Conservation (phyloP, 2,329 filamentous ascomycete species). For the Cadophora malorum region DNA sequence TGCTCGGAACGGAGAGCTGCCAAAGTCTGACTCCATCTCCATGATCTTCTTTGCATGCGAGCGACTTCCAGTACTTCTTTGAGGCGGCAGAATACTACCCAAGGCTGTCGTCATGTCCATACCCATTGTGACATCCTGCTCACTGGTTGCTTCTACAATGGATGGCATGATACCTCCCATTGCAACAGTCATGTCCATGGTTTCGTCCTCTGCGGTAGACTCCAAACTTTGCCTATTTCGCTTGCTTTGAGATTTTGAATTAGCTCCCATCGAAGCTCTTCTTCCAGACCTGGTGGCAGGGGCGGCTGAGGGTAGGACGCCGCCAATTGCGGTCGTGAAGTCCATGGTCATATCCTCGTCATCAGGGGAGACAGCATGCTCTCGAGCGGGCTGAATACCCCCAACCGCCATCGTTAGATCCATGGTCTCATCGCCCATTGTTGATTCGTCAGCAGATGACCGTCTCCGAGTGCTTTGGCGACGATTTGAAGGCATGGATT, state of each 20-base stretch:
- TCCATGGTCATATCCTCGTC: conserved; percentile 83
- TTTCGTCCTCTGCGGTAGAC: conserved; percentile 42
- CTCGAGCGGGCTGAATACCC: conserved; percentile 52
- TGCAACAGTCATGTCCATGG: conserved; percentile 59
- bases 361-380: conserved; percentile 48
- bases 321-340: conserved; percentile 70
- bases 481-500: conserved; percentile 42
- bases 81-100: conserved; percentile 58
- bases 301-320: conserved; percentile 52
- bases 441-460: conserved; percentile 43
- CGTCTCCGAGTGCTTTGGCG: conserved; percentile 48
- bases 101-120: conserved; percentile 71
- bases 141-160: conserved; percentile 46
- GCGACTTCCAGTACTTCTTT: conserved; percentile 49
- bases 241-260: conserved; percentile 26
- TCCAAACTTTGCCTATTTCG: conserved; percentile 47
- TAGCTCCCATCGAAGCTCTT: conserved; percentile 33
- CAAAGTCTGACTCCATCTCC: conserved; percentile 61
- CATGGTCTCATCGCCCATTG: conserved; percentile 52
- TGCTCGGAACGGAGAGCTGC: conserved; percentile 52
- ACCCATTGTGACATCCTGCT: conserved; percentile 52
- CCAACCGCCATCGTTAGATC: conserved; percentile 64
- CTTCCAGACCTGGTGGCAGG: conserved; percentile 43
- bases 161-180: conserved; percentile 52
- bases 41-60: conserved; percentile 61